A percentile compares a stretch with the other conserved stretches of the same genome.
Conservation (phyloP, 2,329 filamentous ascomycete genomes). For the Botrytis hyacinthi region DNA sequence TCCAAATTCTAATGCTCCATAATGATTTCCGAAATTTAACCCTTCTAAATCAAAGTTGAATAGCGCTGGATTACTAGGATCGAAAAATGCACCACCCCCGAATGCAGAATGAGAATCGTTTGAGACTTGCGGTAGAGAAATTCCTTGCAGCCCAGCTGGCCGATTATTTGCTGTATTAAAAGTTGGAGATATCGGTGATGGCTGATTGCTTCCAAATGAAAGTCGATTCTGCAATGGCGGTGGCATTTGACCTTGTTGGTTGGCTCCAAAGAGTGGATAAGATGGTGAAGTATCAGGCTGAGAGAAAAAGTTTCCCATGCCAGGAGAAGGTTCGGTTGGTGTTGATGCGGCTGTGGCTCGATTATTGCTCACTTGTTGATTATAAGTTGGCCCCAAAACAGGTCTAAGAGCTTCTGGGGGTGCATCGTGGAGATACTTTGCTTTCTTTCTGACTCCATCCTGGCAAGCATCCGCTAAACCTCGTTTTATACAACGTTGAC, state of each 20-base stretch:
- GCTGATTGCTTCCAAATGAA: slow-evolving; percentile 59
- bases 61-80: slow-evolving; percentile 84
- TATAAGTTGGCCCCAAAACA: slow-evolving; percentile 72
- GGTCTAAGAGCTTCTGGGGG: slow-evolving; percentile 84
- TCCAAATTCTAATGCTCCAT: slow-evolving; percentile 91
- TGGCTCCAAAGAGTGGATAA: slow-evolving; percentile 46
- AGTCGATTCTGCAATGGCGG: slow-evolving; percentile 50
- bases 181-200: slow-evolving; percentile 71
- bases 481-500: slow-evolving; percentile 89
- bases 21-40: slow-evolving; percentile 93
- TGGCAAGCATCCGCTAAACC: slow-evolving; percentile 88
- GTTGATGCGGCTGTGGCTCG: slow-evolving; percentile 28
- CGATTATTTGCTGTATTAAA: slow-evolving; percentile 59
- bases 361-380: slow-evolving; percentile 50
- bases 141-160: slow-evolving; percentile 45
- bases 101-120: slow-evolving; percentile 49
- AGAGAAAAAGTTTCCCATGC: slow-evolving; percentile 36
- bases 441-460: slow-evolving; percentile 96
- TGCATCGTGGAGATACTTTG: slow-evolving; percentile 97
- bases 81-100: slow-evolving; percentile 63
- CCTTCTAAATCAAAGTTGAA: slow-evolving; percentile 97
- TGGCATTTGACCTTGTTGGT: slow-evolving; percentile 49
- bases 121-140: slow-evolving; percentile 44
- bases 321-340: slow-evolving; percentile 36
- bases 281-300: slow-evolving; percentile 36